These are phyloP conservation scores for Pelargonium myrrhifolium DNA, from an alignment of 441 rosid genomes.

Conservation along the genomic window DNA sequence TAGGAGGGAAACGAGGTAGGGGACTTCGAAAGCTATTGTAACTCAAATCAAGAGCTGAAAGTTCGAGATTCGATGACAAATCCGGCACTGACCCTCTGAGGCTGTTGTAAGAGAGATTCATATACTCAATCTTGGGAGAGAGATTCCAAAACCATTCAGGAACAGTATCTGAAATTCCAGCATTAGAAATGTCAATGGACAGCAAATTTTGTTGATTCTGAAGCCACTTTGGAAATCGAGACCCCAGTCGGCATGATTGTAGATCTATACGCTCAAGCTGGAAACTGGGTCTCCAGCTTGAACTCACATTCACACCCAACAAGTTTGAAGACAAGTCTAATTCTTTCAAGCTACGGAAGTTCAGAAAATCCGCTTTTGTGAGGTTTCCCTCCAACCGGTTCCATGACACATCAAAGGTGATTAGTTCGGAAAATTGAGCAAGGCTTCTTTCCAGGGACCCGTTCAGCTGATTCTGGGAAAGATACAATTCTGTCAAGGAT, in stretches of 20 bases:
- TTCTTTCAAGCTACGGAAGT: background rate
- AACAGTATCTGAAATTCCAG: background rate
- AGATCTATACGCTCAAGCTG: background rate
- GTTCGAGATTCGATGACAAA: background rate
- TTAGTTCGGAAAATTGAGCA: background rate
- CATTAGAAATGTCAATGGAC: background rate
- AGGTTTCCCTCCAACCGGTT: conserved; percentile 10
- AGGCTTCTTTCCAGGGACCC: conserved; percentile 8
- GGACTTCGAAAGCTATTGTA: background rate
- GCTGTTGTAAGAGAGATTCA: conserved; percentile 7
- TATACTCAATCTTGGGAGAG: background rate
- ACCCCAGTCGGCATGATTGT: background rate
- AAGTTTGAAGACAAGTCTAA: conserved; percentile 9
- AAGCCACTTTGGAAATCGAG: background rate
- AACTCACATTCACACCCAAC: background rate
- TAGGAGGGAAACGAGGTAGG: background rate
- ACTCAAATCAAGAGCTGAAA: conserved; percentile 1
- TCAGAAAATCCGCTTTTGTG: background rate
- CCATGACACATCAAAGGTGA: conserved; percentile 2
- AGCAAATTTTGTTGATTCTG: background rate
- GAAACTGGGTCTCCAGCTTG: background rate
- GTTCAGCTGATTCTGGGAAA: conserved; percentile 3
- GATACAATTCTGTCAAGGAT: conserved; percentile 8
- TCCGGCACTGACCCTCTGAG: background rate
- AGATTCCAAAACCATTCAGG: conserved; percentile 9